Conservation (phyloP, 1,139 yeast genomes). For the Pichia sp. region DNA sequence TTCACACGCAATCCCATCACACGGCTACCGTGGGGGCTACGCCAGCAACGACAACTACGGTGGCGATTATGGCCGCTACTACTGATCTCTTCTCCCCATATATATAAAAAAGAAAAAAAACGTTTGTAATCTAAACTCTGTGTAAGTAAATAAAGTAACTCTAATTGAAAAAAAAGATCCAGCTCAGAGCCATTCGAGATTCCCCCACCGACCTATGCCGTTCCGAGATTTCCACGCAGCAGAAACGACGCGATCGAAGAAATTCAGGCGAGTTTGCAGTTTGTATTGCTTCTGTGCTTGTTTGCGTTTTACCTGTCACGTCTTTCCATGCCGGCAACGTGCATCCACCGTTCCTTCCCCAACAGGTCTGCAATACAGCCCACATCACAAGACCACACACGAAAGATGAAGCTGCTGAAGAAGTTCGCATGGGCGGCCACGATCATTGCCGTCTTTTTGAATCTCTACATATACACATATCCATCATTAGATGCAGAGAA, state of each 20-base stretch:
- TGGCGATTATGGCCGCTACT: conserved; percentile 6
- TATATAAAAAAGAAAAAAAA: background rate
- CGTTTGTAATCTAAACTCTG: conserved; percentile 2
- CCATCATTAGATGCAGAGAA: conserved; percentile 55
- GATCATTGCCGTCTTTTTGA: conserved; percentile 43
- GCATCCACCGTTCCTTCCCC: too few relatives aligned
- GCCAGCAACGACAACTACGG: background rate
- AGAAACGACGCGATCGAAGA: too few relatives aligned
- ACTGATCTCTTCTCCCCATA: background rate
- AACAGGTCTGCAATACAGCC: too few relatives aligned
- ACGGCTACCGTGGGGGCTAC: conserved; percentile 9
- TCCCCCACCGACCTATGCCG: too few relatives aligned
- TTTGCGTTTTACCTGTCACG: too few relatives aligned
- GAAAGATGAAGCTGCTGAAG: conserved; percentile 5
- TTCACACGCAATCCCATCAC: background rate
- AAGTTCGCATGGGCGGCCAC: conserved; percentile 23
- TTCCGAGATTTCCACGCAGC: too few relatives aligned
- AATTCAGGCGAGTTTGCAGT: too few relatives aligned
- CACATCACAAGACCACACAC: too few relatives aligned
- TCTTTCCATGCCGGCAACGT: too few relatives aligned
- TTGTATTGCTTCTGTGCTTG: too few relatives aligned
- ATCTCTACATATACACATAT: conserved; percentile 66
- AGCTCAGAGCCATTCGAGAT: too few relatives aligned
- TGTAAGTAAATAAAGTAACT: background rate
- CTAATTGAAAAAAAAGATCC: background rate